A percentile compares a stretch with the other conserved stretches of the same genome.
Conservation (phyloP, 805 yeast species). For the Lipomyces anomalus region DNA sequence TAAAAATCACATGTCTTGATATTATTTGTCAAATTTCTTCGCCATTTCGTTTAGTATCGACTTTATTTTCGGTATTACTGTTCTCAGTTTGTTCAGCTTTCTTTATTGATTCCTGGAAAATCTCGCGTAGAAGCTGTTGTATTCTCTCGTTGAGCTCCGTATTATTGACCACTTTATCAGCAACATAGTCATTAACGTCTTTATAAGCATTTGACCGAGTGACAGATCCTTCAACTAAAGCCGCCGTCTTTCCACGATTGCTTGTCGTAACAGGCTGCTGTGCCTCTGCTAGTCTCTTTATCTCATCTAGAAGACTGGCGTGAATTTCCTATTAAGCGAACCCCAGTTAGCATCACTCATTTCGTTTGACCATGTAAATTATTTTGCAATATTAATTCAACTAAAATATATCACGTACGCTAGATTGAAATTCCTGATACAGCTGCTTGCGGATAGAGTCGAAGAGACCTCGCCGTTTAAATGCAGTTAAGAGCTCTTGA, state of each 20-base stretch:
- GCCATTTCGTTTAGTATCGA: no score
- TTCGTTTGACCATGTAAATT: background rate
- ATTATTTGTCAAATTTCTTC: no score
- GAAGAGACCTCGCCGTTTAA: slow-evolving; percentile 25
- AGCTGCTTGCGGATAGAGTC: slow-evolving; percentile 22
- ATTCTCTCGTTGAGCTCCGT: slow-evolving; percentile 1
- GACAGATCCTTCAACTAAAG: slow-evolving; percentile 25
- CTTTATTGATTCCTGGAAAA: background rate
- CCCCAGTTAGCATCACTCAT: background rate
- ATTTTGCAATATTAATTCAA: background rate
- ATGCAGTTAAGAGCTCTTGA: slow-evolving; percentile 29
- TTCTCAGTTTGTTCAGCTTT: no score
- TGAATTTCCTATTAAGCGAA: background rate
- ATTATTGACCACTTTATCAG: slow-evolving; percentile 11
- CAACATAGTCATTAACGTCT: slow-evolving; percentile 20
- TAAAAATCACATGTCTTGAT: no score
- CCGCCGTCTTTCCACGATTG: slow-evolving; percentile 25
- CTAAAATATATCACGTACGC: slow-evolving; percentile 12
- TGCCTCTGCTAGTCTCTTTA: background rate
- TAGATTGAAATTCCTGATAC: slow-evolving; percentile 19
- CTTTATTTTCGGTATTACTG: no score
- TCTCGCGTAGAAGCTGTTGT: background rate
- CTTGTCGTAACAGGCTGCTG: background rate
- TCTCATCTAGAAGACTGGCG: background rate
- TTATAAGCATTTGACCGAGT: slow-evolving; percentile 21